phyloP scores from a whole-genome alignment of 2,329 filamentous ascomycete species.

The Fusarium sp. region DNA sequence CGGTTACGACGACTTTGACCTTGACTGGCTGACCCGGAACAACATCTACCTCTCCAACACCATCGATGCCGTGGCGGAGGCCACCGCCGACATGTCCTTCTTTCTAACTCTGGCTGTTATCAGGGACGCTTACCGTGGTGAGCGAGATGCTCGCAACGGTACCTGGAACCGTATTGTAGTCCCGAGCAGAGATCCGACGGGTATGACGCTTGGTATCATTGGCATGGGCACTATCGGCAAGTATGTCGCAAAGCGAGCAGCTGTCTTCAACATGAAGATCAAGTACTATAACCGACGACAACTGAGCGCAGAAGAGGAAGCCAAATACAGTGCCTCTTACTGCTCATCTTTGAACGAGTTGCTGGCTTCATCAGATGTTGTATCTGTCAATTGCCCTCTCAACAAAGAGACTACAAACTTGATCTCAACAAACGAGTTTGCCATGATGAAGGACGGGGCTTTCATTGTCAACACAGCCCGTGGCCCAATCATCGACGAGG shows the following conservation, averaged over 20 bases:
- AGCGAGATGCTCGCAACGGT: constrained; percentile 50
- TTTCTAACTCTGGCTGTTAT: constrained; percentile 50
- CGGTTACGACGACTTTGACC: constrained; percentile 59
- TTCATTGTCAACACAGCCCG: constrained; percentile 64
- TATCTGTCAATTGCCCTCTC: constrained; percentile 54
- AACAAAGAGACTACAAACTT: constrained; percentile 52
- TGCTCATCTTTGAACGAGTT: constrained; percentile 52
- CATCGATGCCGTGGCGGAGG: constrained; percentile 63
- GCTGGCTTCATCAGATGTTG: constrained; percentile 53
- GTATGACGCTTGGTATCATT: constrained; percentile 58
- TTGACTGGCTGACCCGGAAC: constrained; percentile 53
- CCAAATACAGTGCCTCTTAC: constrained; percentile 49
- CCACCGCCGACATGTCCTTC: constrained; percentile 61
- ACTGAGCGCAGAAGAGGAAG: constrained; percentile 49
- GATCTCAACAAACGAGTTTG: constrained; percentile 53
- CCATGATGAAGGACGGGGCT: constrained; percentile 57
- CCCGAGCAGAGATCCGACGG: constrained; percentile 54
- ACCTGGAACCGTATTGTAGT: constrained; percentile 50
- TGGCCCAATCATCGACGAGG: constrained; percentile 60
- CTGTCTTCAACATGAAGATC: constrained; percentile 56
- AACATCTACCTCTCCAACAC: constrained; percentile 66
- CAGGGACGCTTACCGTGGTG: constrained; percentile 55
- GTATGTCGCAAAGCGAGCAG: constrained; percentile 52
- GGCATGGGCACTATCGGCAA: constrained; percentile 61
- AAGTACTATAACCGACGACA: constrained; percentile 55